phyloP scores from a whole-genome alignment of 345 rosid species.

The Pugionium cornutum region DNA sequence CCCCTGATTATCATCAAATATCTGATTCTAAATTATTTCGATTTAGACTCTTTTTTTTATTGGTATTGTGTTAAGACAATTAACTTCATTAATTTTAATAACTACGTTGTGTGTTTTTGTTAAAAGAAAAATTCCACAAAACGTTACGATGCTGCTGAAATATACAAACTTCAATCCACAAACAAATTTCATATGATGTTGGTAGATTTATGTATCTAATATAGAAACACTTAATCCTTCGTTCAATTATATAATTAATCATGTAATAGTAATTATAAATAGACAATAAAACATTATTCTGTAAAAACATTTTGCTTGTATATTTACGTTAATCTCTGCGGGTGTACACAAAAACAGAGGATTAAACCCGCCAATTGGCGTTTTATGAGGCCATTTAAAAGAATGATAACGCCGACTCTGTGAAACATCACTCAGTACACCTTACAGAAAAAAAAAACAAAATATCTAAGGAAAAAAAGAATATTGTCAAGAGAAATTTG shows the following conservation, averaged over 20 bases:
- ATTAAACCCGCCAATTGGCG: constrained; percentile 37
- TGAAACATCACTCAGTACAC: constrained; percentile 33
- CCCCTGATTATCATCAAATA: not conserved
- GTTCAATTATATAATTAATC: not conserved
- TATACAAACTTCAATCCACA: not conserved
- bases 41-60: too few relatives aligned
- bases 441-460: not conserved
- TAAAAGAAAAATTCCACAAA: too few relatives aligned
- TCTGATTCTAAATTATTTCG: not conserved
- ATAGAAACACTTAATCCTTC: not conserved
- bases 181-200: too few relatives aligned
- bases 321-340: constrained; percentile 7
- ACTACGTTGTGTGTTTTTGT: not conserved
- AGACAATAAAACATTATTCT: not conserved
- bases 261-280: not conserved
- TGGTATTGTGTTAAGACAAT: not conserved
- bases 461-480: not conserved
- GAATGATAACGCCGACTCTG: constrained; percentile 40
- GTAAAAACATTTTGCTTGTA: not conserved
- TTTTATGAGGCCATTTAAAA: constrained; percentile 40
- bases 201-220: not conserved
- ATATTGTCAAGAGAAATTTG: constrained; percentile 20
- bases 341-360: constrained; percentile 35
- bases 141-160: too few relatives aligned
- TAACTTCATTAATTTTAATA: not conserved